Evolutionary conservation across 192 early-diverging fungal genomes (phyloP).

Genomic region (Coemansia interrupta): DNA sequence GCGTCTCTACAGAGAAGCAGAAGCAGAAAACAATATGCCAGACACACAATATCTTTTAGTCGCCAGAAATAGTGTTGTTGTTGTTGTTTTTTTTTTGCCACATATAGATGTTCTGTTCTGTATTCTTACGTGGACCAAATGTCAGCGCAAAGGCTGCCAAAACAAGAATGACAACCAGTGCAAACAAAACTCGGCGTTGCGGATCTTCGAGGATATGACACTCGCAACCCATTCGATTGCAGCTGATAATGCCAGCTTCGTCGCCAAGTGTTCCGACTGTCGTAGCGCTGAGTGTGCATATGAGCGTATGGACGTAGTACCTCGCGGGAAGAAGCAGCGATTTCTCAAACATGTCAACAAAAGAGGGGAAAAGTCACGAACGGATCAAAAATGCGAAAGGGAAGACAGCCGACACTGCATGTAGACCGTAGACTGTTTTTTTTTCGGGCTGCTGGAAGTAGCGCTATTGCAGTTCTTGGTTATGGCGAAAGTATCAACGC

Average conservation of each 20-base stretch:
- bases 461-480: background rate
- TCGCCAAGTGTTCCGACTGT: slow-evolving; percentile 23
- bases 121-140: slow-evolving; percentile 41
- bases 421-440: no score
- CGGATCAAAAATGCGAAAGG: background rate
- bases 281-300: slow-evolving; percentile 52
- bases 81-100: background rate
- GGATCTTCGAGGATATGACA: slow-evolving; percentile 50
- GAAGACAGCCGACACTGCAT: background rate
- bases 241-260: slow-evolving; percentile 23
- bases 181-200: slow-evolving; percentile 25
- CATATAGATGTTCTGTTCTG: background rate
- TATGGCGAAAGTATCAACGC: background rate
- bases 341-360: background rate
- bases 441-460: background rate
- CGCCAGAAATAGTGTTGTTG: background rate
- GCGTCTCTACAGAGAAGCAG: slow-evolving; percentile 23
- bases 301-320: slow-evolving; percentile 43
- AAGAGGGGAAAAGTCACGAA: background rate
- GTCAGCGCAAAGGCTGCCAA: slow-evolving; percentile 36
- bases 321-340: slow-evolving; percentile 18
- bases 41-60: background rate
- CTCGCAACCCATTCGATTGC: slow-evolving; percentile 54
- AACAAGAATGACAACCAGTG: slow-evolving; percentile 33
- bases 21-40: background rate